These are phyloP conservation scores for Sclerotiophoma versabilis DNA, from an alignment of 2,329 filamentous ascomycete genomes.

Conservation along the genomic window DNA sequence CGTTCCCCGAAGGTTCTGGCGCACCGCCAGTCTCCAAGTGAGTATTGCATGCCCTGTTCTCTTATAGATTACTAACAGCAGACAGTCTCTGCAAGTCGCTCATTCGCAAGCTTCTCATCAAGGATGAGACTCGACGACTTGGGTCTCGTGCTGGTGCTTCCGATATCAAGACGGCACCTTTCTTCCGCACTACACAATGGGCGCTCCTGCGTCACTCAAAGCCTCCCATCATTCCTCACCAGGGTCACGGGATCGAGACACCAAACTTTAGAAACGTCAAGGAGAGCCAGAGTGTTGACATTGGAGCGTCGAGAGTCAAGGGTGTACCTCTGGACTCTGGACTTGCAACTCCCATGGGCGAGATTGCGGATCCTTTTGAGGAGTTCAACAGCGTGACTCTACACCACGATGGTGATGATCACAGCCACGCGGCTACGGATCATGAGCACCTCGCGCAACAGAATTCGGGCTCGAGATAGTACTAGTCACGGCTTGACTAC, in stretches of 20 bases:
- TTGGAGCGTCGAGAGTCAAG: constrained; percentile 64
- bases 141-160: constrained; percentile 94
- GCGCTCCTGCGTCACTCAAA: constrained; percentile 97
- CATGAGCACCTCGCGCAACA: constrained; percentile 34
- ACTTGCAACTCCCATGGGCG: constrained; percentile 81
- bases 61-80: constrained; percentile 40
- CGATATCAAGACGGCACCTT: constrained; percentile 94
- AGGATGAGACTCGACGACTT: constrained; percentile 92
- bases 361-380: constrained; percentile 89
- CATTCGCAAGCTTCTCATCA: constrained; percentile 95
- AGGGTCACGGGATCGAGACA: constrained; percentile 89
- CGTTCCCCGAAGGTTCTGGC: constrained; percentile 88
- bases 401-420: constrained; percentile 91
- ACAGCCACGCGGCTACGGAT: constrained; percentile 48
- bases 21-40: constrained; percentile 91
- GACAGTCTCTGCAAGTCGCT: constrained; percentile 90
- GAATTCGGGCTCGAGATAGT: constrained; percentile 14
- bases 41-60: constrained; percentile 50
- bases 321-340: constrained; percentile 88
- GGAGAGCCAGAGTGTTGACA: constrained; percentile 93
- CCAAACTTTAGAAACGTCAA: constrained; percentile 98
- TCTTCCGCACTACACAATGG: constrained; percentile 97
- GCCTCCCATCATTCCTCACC: constrained; percentile 92
- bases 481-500: neutral
- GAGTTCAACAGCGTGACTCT: constrained; percentile 99